Evolutionary conservation across 768 basidiomycete species (phyloP).

Genomic region (Xerocomus spinulosus): DNA sequence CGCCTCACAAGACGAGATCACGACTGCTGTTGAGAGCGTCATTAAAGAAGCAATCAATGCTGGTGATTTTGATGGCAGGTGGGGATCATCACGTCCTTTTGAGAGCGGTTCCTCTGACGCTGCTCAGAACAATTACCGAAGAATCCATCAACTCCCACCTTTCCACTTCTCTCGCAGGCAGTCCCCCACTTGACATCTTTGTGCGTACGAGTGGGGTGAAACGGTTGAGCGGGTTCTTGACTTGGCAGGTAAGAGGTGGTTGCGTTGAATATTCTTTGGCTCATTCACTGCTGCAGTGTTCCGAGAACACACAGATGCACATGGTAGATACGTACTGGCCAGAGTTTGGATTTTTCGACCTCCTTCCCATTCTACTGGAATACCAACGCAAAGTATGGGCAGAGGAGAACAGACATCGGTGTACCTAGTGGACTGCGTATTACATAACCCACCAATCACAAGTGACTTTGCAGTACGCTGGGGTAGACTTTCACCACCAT

Average conservation of each 20-base stretch:
- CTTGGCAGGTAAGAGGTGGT: conserved; percentile 82
- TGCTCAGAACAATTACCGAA: conserved; percentile 53
- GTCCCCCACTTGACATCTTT: conserved; percentile 84
- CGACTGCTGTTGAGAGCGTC: conserved; percentile 55
- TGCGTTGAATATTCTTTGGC: not conserved
- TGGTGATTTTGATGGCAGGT: conserved; percentile 29
- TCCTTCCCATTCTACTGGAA: conserved; percentile 82
- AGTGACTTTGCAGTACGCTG: too few species aligned
- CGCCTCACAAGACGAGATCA: conserved; percentile 86
- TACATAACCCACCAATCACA: conserved; percentile 8
- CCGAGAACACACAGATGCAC: conserved; percentile 81
- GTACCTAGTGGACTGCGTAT: conserved; percentile 7
- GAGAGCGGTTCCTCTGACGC: not conserved
- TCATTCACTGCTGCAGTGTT: conserved; percentile 45
- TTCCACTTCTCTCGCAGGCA: conserved; percentile 58
- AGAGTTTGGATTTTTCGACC: conserved; percentile 81
- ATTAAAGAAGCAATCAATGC: conserved; percentile 33
- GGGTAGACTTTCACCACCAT: conserved; percentile 24
- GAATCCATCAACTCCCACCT: conserved; percentile 62
- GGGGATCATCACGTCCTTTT: not conserved
- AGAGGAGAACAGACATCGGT: not conserved
- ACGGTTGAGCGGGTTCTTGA: conserved; percentile 60
- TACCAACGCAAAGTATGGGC: conserved; percentile 78
- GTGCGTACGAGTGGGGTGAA: conserved; percentile 88
- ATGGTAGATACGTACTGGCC: conserved; percentile 89